Base-by-base conservation (phyloP, 495 filamentous ascomycete species). In the Penicillium waksmanii region DNA sequence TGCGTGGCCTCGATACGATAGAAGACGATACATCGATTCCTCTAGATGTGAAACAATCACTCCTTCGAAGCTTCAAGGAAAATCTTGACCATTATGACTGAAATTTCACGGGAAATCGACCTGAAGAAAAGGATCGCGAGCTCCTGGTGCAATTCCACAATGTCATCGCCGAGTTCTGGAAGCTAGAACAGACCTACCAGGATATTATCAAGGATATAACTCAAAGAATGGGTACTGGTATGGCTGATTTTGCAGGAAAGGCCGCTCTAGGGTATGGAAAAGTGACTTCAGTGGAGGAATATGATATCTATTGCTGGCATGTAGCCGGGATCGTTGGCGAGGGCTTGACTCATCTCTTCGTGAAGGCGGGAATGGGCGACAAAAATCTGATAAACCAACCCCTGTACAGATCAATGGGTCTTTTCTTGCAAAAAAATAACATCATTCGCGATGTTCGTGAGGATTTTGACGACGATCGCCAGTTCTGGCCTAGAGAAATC, bases 11-110 rank as follows among this genome's bases (percentile, higher is more conserved):
- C 44, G 95, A 98, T 72, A 98, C 95, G 18, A 91, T 98, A 55
- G 95, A 98, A 75, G 95, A 98, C 82, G 95, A 98, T 73, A 98
- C 97, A 85, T 96, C 95, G 5, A 87, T 98, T 55, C 80, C 87
- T 2, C 73, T 92, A 9, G 79, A 81, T 56, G 84, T 81, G 58
- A 98, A 98, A 79, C 93, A 95, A 72, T 91, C 92, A 6, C 74
- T 97, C 46, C 79, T 98, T 38, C 83, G 95, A 35, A 79, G 88
- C 43, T 98, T 98, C 74, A 79, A 92, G 66, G 77, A 88, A 53
- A 77, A 86, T 64, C 77, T 96, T 46, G 89, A 91, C 56, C 77
- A 89, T 62, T 89, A 96, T 65, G 92, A 92, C 31, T 98, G 95
- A 94, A 95, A 81, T 2, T 98, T 90, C 70, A 80, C 85, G 63